Conservation (phyloP, 1,284 basidiomycete species). For the Polyporus tsugae region DNA sequence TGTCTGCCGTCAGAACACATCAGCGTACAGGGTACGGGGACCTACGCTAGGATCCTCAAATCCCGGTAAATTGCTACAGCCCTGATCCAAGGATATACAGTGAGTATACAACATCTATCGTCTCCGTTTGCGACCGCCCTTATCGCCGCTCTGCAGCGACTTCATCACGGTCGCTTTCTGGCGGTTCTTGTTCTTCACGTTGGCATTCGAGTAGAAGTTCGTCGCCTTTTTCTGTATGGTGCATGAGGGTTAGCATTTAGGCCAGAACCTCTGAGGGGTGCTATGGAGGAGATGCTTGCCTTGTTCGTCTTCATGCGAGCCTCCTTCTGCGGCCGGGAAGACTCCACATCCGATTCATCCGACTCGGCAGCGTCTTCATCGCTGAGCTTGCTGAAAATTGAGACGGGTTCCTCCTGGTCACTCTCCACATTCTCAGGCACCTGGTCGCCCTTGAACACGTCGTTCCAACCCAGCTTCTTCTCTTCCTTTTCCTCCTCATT, state of each 20-base stretch:
- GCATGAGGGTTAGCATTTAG: not conserved
- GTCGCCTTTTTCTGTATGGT: constrained; percentile 78
- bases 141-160: constrained; percentile 37
- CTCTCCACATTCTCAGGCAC: constrained; percentile 26
- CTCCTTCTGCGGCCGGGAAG: constrained; percentile 57
- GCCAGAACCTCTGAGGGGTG: not conserved
- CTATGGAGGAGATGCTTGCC: constrained; percentile 44
- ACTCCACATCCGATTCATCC: constrained; percentile 20
- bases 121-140: constrained; percentile 21
- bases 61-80: not conserved
- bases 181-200: constrained; percentile 91
- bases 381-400: constrained; percentile 34
- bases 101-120: constrained; percentile 11
- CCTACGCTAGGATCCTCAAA: not conserved
- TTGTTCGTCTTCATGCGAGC: constrained; percentile 92
- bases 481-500: constrained; percentile 48
- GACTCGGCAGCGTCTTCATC: constrained; percentile 25
- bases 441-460: constrained; percentile 61
- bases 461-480: constrained; percentile 66
- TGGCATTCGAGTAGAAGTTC: constrained; percentile 90
- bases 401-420: constrained; percentile 22
- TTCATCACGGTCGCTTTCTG: constrained; percentile 65
- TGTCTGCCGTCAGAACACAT: not conserved
- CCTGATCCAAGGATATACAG: constrained; percentile 5
- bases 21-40: not conserved